A percentile compares a stretch with the other conserved stretches of the same genome.
These are phyloP conservation scores for Vitis vinifera DNA, from an alignment of 164 flowering plant genomes.

Conservation along the genomic window ASM3070453v1 NC_081823.1:585501-586000, in stretches of 20 bases:
- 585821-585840: conserved; percentile 61
- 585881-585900: too few species aligned
- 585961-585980: conserved; percentile 33
- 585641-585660: conserved; percentile 36
- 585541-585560: background rate
- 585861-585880: background rate
- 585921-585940: conserved; percentile 1
- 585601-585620: conserved; percentile 62
- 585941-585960: conserved; percentile 42
- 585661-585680: background rate
- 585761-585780: conserved; percentile 24
- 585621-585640: conserved; percentile 61
- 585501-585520: too few species aligned
- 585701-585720: too few species aligned
- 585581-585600: conserved; percentile 61
- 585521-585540: background rate
- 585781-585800: conserved; percentile 26
- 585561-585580: conserved; percentile 28
- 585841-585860: background rate
- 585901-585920: too few species aligned
- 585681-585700: too few species aligned
- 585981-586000: conserved; percentile 40
- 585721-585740: too few species aligned
- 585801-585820: conserved; percentile 62
- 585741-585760: background rate